Percentiles rank a stretch among this genome's conserved stretches.
phyloP scores from a whole-genome alignment of 306 rosid genomes.

The Pueraria montana region DNA sequence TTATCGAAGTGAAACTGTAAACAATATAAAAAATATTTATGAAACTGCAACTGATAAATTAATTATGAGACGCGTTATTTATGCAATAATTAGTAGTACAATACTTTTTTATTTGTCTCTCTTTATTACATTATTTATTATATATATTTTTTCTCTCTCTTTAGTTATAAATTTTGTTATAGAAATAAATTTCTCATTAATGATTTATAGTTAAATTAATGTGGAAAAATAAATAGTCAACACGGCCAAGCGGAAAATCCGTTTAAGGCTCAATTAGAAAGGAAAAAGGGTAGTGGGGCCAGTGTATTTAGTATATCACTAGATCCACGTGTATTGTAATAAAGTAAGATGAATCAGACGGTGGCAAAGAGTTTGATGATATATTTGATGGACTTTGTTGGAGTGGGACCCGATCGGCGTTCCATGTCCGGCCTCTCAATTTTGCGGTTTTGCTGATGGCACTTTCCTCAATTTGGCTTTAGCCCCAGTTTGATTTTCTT shows the following conservation, averaged over 20 bases:
- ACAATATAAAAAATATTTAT: too few relatives aligned
- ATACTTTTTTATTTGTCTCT: too few relatives aligned
- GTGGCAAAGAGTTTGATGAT: neutral
- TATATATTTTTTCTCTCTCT: too few relatives aligned
- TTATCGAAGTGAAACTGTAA: too few relatives aligned
- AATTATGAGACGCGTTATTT: too few relatives aligned
- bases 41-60: too few relatives aligned
- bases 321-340: constrained; percentile 33
- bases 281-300: constrained; percentile 29
- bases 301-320: neutral
- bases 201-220: neutral
- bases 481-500: neutral
- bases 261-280: neutral
- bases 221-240: constrained; percentile 19
- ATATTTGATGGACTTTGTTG: neutral
- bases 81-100: too few relatives aligned
- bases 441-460: neutral
- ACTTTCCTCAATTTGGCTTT: neutral
- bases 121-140: too few relatives aligned
- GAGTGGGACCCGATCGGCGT: constrained; percentile 19
- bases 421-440: neutral
- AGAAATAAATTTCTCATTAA: neutral
- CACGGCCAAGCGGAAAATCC: neutral
- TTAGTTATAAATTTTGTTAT: neutral
- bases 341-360: constrained; percentile 32